Percentiles rank a stretch among this genome's conserved stretches.
Evolutionary conservation across 352 stramenopile genomes (phyloP).

Genomic region (Globisporangium canariense): DNA sequence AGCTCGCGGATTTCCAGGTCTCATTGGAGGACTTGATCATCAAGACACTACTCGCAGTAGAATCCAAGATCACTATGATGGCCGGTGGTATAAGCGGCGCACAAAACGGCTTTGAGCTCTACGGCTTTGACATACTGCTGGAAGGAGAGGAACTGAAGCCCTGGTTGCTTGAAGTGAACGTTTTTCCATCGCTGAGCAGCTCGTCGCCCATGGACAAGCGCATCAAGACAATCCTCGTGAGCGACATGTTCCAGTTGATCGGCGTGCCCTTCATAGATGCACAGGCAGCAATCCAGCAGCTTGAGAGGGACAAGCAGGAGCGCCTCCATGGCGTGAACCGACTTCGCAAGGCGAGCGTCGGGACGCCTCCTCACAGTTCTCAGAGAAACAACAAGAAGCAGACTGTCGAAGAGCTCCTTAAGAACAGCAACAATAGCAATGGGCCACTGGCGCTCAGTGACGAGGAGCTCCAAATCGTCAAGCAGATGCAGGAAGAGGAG

Average conservation of each 20-base stretch:
- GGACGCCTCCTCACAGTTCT: conserved; percentile 12
- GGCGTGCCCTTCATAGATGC: conserved; percentile 54
- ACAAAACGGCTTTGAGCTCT: conserved; percentile 82
- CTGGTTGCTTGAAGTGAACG: conserved; percentile 90
- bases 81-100: conserved; percentile 12
- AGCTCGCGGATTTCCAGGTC: conserved; percentile 34
- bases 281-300: conserved; percentile 25
- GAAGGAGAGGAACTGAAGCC: conserved; percentile 69
- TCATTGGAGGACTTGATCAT: conserved; percentile 81
- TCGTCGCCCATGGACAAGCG: conserved; percentile 83
- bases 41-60: conserved; percentile 88
- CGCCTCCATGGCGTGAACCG: conserved; percentile 37
- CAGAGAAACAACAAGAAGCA: conserved; percentile 16
- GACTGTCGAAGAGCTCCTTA: conserved; percentile 33
- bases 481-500: conserved; percentile 65
- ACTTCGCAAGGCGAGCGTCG: conserved; percentile 16
- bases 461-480: conserved; percentile 47
- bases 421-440: conserved; percentile 18
- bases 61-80: conserved; percentile 61
- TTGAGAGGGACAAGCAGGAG: conserved; percentile 44
- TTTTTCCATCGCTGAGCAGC: conserved; percentile 86
- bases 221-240: conserved; percentile 89
- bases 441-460: conserved; percentile 43
- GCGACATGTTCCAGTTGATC: conserved; percentile 83
- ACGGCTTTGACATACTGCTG: conserved; percentile 87